phyloP scores from a whole-genome alignment of 2,329 filamentous ascomycete species.

The Hypoxylon sp. region DNA sequence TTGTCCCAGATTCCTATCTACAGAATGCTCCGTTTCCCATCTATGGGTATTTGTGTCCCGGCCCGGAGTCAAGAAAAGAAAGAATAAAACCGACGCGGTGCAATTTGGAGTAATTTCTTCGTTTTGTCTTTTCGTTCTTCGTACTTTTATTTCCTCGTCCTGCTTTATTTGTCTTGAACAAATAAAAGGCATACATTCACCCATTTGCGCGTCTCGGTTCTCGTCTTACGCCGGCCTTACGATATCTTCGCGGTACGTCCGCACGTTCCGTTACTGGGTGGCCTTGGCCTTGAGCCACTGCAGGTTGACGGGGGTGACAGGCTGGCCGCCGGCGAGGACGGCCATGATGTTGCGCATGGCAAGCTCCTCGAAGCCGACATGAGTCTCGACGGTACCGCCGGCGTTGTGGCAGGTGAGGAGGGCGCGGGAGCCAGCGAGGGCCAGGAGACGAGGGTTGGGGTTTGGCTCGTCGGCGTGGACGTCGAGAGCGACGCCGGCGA shows the following conservation, averaged over 20 bases:
- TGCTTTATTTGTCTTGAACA: background rate
- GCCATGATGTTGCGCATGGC: conserved; percentile 72
- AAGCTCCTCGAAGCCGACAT: conserved; percentile 70
- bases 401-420: conserved; percentile 74
- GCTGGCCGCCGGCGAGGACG: conserved; percentile 59
- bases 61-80: background rate
- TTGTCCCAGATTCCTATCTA: conserved; percentile 19
- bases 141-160: background rate
- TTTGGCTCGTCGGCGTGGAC: conserved; percentile 69
- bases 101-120: no score
- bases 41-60: conserved; percentile 27
- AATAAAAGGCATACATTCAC: background rate
- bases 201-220: background rate
- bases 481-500: conserved; percentile 67
- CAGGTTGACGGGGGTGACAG: conserved; percentile 70
- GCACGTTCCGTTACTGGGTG: background rate
- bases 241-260: background rate
- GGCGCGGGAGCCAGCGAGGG: conserved; percentile 53
- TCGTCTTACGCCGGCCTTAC: background rate
- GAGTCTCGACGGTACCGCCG: conserved; percentile 71
- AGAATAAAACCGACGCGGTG: conserved; percentile 1
- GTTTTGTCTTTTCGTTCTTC: conserved; percentile 6
- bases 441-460: conserved; percentile 56
- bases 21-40: conserved; percentile 29
- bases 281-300: conserved; percentile 48